Percentiles rank a stretch among this genome's conserved stretches.
Conservation (phyloP, 1,284 basidiomycete genomes). For the Puccinia horiana region DNA sequence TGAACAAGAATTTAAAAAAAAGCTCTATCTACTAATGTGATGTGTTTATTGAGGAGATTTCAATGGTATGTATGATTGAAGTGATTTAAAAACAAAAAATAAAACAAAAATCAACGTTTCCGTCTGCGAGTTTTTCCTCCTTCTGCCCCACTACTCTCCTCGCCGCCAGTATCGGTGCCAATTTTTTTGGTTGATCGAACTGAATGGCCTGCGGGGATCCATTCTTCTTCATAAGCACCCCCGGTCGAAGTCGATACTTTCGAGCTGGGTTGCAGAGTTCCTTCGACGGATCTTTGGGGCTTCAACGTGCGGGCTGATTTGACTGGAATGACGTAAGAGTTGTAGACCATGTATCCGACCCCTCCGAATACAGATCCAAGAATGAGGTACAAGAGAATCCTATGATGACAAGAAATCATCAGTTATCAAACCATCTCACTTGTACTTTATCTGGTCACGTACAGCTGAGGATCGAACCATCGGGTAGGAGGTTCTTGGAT, state of each 20-base stretch:
- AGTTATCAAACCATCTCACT: background rate
- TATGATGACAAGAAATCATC: background rate
- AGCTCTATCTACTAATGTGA: too few relatives aligned
- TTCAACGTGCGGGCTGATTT: constrained; percentile 15
- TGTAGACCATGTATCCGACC: constrained; percentile 38
- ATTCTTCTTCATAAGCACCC: constrained; percentile 47
- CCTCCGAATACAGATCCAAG: constrained; percentile 16
- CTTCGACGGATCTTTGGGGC: background rate
- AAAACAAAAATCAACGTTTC: constrained; percentile 30
- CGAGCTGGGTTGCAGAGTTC: background rate
- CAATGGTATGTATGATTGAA: background rate
- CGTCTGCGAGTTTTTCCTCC: constrained; percentile 42
- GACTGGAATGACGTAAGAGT: constrained; percentile 17
- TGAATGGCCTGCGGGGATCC: constrained; percentile 42
- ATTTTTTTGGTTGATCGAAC: constrained; percentile 36
- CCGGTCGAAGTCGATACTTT: constrained; percentile 42
- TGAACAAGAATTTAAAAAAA: too few relatives aligned
- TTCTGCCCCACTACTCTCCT: constrained; percentile 40
- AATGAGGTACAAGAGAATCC: constrained; percentile 41
- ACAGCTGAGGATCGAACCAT: constrained; percentile 50
- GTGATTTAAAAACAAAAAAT: background rate
- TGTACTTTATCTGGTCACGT: background rate
- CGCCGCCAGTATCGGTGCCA: constrained; percentile 43
- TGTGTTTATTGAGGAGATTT: background rate
- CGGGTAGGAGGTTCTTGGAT: constrained; percentile 47